A percentile compares a stretch with the other conserved stretches of the same genome.
These are phyloP conservation scores for Nitzschia putrida DNA, from an alignment of 108 stramenopile genomes.

Conservation along the genomic window DNA sequence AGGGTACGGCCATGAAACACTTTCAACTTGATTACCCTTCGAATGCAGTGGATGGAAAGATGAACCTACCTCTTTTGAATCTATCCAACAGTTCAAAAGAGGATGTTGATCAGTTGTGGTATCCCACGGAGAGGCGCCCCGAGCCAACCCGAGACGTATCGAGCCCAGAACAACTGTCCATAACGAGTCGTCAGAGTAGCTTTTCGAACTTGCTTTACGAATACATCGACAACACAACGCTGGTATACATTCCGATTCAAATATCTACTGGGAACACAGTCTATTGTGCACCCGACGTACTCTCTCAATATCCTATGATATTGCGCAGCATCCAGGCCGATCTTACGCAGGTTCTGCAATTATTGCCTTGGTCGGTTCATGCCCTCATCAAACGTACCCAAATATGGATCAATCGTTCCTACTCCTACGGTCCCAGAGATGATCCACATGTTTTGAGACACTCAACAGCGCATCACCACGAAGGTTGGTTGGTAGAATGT, in stretches of 20 bases:
- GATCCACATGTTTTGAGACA: slow-evolving; percentile 61
- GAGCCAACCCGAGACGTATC: too few species aligned
- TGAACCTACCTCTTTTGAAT: too few species aligned
- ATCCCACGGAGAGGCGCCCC: too few species aligned
- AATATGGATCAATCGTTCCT: slow-evolving; percentile 74
- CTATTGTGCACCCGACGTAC: slow-evolving; percentile 58
- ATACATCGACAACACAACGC: slow-evolving; percentile 64
- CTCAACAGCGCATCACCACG: slow-evolving; percentile 73
- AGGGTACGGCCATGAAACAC: too few species aligned
- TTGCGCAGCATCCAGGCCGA: slow-evolving; percentile 63
- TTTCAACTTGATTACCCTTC: too few species aligned
- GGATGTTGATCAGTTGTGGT: too few species aligned
- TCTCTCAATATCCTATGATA: slow-evolving; percentile 54
- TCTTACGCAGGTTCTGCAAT: slow-evolving; percentile 46
- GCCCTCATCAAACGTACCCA: slow-evolving; percentile 59
- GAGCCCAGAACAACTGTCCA: too few species aligned
- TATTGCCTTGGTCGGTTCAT: slow-evolving; percentile 64
- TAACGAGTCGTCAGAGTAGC: too few species aligned
- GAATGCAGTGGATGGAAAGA: too few species aligned
- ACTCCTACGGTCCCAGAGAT: slow-evolving; percentile 56
- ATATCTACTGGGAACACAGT: slow-evolving; percentile 58
- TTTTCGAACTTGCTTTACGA: too few species aligned
- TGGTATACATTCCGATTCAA: slow-evolving; percentile 53
- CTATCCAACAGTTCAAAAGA: too few species aligned
- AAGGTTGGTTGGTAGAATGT: slow-evolving; percentile 68